Evolutionary conservation across 2,329 filamentous ascomycete genomes (phyloP), one percentile per base, ranked within the genome.

Genomic region (Geosmithia flava): DNA sequence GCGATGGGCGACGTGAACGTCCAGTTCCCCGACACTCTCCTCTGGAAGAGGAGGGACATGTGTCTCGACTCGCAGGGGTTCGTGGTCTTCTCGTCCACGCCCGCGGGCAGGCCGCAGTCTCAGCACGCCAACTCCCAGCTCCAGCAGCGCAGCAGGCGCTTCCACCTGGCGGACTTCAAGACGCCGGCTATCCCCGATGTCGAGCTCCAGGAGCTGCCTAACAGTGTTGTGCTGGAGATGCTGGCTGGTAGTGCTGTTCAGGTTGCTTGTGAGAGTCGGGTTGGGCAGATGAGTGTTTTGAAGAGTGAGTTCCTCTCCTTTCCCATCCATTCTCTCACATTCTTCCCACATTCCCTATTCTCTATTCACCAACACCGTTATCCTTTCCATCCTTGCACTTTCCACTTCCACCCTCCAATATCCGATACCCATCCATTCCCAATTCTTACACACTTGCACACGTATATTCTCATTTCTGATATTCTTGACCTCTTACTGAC

Each of bases 1-100:
- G 81, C 84, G 52, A 76, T 95, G 63, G 88, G 90, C 45, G 87
- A 96, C 58, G 83, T 98, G 53, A 97, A 98, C 58, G 87, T 97
- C 11, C 93, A 98, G 62, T 96, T 98, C 62, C 93, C 93, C 0
- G 91, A 97, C 61, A 95, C 88, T 48, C 74, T 98, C 44, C 75
- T 98, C 13, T 98, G 93, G 93, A 98, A 97, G 70, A 85, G 91
- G 48, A 81, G 93, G 51, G 89, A 84, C 58, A 81, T 96, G 66
- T 84, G 84, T 53, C 79, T 98, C 49, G 90, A 97, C 62, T 80
- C 81, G 8, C 75, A 85, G 51, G 93, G 91, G 17, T 89, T 85
- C 64, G 70, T 98, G 40, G 82, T 95, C 50, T 75, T 98, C 52
- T 42, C 44, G 7, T 40, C 48, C 11, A 13, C 37, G 20, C 48